Conservation (phyloP, 345 rosid genomes). For the Ricinus communis region DNA sequence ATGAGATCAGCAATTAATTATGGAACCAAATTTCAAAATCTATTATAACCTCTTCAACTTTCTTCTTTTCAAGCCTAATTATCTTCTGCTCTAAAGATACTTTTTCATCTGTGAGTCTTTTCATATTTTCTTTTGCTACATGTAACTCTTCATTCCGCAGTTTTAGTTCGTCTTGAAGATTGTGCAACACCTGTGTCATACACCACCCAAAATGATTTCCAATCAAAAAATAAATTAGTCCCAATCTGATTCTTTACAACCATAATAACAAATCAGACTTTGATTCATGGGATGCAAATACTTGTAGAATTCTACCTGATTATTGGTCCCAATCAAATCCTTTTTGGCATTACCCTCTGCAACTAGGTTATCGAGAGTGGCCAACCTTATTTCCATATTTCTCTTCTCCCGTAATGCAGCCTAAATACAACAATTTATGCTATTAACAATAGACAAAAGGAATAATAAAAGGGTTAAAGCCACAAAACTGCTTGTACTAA, state of each 20-base stretch:
- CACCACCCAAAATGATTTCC: conserved; percentile 23
- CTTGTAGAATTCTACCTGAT: conserved; percentile 47
- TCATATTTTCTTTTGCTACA: conserved; percentile 49
- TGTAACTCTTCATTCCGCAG: conserved; percentile 55
- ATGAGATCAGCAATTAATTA: neutral
- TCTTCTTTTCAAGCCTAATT: conserved; percentile 55
- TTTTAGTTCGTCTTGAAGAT: conserved; percentile 70
- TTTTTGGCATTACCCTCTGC: conserved; percentile 41
- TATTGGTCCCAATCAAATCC: conserved; percentile 42
- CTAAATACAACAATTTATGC: conserved; percentile 38
- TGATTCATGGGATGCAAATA: conserved; percentile 5
- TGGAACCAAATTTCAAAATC: conserved; percentile 8
- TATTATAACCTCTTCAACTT: conserved; percentile 64
- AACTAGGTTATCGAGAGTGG: conserved; percentile 45
- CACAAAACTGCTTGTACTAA: conserved; percentile 28
- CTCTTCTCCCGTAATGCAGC: conserved; percentile 58
- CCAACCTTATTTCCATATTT: conserved; percentile 54
- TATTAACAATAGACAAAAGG: neutral
- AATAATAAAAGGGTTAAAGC: neutral
- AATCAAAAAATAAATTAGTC: neutral
- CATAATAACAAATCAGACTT: neutral
- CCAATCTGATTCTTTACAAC: neutral
- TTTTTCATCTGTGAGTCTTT: conserved; percentile 57
- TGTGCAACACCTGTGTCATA: conserved; percentile 42
- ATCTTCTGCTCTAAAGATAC: conserved; percentile 57